Evolutionary conservation across 2,329 filamentous ascomycete genomes (phyloP).

Genomic region (Fusarium penzigii): DNA sequence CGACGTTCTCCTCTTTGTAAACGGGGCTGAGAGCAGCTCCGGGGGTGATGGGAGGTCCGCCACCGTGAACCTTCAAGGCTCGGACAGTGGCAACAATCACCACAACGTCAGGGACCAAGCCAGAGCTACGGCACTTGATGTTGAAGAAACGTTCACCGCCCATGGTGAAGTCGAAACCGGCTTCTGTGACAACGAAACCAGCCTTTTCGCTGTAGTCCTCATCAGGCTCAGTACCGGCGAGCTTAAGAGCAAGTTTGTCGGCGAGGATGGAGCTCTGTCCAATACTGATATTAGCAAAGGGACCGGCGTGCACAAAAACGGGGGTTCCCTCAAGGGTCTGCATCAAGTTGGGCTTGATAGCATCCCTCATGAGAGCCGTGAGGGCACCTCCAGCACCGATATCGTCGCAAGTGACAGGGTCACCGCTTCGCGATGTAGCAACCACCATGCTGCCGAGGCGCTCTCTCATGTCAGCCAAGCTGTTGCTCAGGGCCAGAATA

Average conservation of each 20-base stretch:
- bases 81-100: conserved; percentile 95
- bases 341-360: conserved; percentile 99
- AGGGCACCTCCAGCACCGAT: conserved; percentile 90
- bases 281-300: conserved; percentile 98
- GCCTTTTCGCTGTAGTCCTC: conserved; percentile 81
- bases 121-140: conserved; percentile 97
- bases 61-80: conserved; percentile 95
- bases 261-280: conserved; percentile 94
- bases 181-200: conserved; percentile 94
- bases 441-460: conserved; percentile 95
- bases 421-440: conserved; percentile 79
- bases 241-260: conserved; percentile 93
- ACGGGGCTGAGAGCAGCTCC: conserved; percentile 83
- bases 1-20: conserved; percentile 91
- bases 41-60: conserved; percentile 88
- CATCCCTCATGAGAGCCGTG: conserved; percentile 94
- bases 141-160: conserved; percentile 99
- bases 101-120: conserved; percentile 87
- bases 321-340: conserved; percentile 96
- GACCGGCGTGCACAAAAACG: conserved; percentile 95
- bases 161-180: conserved; percentile 99
- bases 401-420: conserved; percentile 94
- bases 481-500: conserved; percentile 89
- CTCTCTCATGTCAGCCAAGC: conserved; percentile 85
- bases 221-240: conserved; percentile 89